Conservation (phyloP, 139 green algal genomes). For the Haematococcus lacustris region DNA sequence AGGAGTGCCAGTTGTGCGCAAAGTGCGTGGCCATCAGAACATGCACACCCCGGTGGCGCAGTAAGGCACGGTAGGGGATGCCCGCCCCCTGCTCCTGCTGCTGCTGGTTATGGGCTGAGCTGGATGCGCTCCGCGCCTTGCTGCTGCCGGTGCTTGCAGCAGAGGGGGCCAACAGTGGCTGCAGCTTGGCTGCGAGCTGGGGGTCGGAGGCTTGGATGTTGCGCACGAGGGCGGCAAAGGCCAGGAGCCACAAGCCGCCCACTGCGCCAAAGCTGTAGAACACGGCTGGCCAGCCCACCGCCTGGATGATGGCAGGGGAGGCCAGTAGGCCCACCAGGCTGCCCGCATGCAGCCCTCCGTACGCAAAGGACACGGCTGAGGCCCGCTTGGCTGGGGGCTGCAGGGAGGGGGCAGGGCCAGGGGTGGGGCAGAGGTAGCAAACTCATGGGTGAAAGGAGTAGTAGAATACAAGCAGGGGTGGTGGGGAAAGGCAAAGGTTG, state of each 20-base stretch:
- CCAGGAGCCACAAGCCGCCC: constrained; percentile 4
- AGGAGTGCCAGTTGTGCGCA: constrained; percentile 96
- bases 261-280: constrained; percentile 79
- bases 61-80: constrained; percentile 9
- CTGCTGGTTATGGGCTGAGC: too few relatives aligned
- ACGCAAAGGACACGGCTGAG: constrained; percentile 77
- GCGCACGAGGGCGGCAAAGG: neutral
- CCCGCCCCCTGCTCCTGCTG: neutral
- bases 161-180: too few relatives aligned
- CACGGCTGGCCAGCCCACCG: constrained; percentile 72
- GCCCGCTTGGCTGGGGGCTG: constrained; percentile 58
- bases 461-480: too few relatives aligned
- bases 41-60: constrained; percentile 1
- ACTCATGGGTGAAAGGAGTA: too few relatives aligned
- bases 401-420: too few relatives aligned
- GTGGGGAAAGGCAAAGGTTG: too few relatives aligned
- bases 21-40: constrained; percentile 89
- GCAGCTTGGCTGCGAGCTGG: neutral
- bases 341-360: constrained; percentile 89
- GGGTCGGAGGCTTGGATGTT: neutral
- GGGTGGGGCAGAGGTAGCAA: too few relatives aligned
- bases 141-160: too few relatives aligned
- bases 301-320: constrained; percentile 63
- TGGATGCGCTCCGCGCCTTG: too few relatives aligned
- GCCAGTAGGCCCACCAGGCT: constrained; percentile 74